phyloP scores from a whole-genome alignment of 2,329 filamentous ascomycete species.

The Paramyrothecium roridum region DNA sequence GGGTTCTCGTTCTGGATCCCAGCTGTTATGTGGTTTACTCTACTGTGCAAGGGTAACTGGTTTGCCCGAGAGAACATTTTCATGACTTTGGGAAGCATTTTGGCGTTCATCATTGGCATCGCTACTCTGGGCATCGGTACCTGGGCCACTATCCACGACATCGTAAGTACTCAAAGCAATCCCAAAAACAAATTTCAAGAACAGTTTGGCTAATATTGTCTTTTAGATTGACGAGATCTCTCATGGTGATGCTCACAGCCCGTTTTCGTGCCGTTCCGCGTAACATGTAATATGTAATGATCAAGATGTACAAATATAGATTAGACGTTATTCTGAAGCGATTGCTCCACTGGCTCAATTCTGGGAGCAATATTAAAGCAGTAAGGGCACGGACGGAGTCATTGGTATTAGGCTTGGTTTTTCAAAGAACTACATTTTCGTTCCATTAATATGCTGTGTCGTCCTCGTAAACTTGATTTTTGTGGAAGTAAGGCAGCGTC shows the following conservation, averaged over 20 bases:
- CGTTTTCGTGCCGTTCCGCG: background rate
- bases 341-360: too few relatives aligned
- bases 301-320: background rate
- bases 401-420: too few relatives aligned
- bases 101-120: background rate
- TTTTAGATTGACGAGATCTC: background rate
- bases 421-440: too few relatives aligned
- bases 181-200: background rate
- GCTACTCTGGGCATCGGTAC: conserved; percentile 19
- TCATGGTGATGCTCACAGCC: background rate
- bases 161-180: conserved; percentile 14
- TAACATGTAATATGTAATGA: background rate
- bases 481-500: too few relatives aligned
- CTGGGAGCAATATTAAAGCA: too few relatives aligned
- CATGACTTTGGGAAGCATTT: background rate
- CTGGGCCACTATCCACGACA: conserved; percentile 20
- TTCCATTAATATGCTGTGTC: too few relatives aligned
- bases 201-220: too few relatives aligned
- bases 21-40: background rate
- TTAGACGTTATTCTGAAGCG: too few relatives aligned
- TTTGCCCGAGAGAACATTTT: background rate
- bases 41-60: background rate
- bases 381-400: too few relatives aligned
- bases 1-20: background rate
- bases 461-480: too few relatives aligned